phyloP scores from a whole-genome alignment of 1,284 basidiomycete species.

The Apiotrichum laibachii region DNA sequence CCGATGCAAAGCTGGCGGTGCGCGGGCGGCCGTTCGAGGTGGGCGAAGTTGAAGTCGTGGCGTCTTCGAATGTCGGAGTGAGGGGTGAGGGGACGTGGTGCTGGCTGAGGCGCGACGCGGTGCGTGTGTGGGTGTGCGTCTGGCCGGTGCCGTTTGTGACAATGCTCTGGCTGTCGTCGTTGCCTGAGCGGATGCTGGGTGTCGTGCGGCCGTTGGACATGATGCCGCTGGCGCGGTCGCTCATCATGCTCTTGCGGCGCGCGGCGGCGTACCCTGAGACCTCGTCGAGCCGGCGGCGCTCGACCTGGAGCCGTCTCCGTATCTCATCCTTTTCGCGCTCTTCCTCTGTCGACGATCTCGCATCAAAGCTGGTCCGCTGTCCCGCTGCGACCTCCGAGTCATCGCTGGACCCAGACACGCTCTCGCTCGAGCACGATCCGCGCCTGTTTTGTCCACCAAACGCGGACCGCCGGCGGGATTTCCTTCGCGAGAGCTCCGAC shows the following conservation, averaged over 20 bases:
- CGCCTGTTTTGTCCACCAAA: constrained; percentile 39
- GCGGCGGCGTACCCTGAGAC: constrained; percentile 42
- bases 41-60: neutral
- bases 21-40: neutral
- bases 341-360: neutral
- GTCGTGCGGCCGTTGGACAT: constrained; percentile 28
- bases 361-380: constrained; percentile 4
- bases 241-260: constrained; percentile 39
- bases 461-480: constrained; percentile 40
- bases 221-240: constrained; percentile 30
- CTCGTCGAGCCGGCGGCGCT: constrained; percentile 42
- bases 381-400: constrained; percentile 4
- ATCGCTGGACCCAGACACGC: constrained; percentile 9
- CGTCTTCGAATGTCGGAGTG: constrained; percentile 31
- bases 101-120: constrained; percentile 7
- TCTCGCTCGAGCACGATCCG: constrained; percentile 19
- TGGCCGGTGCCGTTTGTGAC: constrained; percentile 1
- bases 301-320: constrained; percentile 35
- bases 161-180: constrained; percentile 4
- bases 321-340: constrained; percentile 32
- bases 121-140: neutral
- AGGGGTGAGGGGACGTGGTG: constrained; percentile 35
- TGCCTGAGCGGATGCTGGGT: constrained; percentile 26
- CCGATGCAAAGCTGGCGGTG: neutral
- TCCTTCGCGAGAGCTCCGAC: constrained; percentile 39